Evolutionary conservation across 495 filamentous ascomycete genomes (phyloP).

Genomic region (Penicillium odoratum): DNA sequence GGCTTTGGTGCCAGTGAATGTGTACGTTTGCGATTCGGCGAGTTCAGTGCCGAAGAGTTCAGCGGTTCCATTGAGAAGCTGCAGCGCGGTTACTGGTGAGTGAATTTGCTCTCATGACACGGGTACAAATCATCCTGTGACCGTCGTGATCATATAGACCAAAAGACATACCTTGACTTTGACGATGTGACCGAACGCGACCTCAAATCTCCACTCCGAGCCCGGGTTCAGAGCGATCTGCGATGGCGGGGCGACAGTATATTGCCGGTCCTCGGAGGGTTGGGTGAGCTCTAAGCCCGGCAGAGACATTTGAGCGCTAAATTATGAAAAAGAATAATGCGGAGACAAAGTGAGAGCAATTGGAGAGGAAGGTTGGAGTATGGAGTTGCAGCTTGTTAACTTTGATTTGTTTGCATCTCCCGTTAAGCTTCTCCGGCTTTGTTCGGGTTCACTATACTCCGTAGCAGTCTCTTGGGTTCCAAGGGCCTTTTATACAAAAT

Average conservation of each 20-base stretch:
- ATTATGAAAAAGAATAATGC: neutral
- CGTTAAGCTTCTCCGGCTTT: neutral
- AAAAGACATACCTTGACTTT: constrained; percentile 55
- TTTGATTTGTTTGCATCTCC: constrained; percentile 19
- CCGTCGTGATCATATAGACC: neutral
- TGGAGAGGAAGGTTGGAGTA: neutral
- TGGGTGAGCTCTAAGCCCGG: constrained; percentile 49
- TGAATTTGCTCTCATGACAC: neutral
- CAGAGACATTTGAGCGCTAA: constrained; percentile 43
- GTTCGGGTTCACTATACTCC: neutral
- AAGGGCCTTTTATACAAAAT: too few relatives aligned
- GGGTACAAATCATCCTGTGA: neutral
- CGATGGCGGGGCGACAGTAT: constrained; percentile 41
- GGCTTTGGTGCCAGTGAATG: constrained; percentile 78
- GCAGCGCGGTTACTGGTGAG: neutral
- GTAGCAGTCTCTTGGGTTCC: too few relatives aligned
- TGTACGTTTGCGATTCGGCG: constrained; percentile 75
- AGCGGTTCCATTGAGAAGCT: constrained; percentile 78
- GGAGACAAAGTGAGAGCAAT: neutral
- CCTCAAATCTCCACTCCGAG: constrained; percentile 91
- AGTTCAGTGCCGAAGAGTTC: constrained; percentile 97
- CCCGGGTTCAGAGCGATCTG: constrained; percentile 47
- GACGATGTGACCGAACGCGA: constrained; percentile 64
- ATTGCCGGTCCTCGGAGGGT: constrained; percentile 41
- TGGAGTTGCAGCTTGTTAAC: constrained; percentile 2